phyloP scores from a whole-genome alignment of 208 protist species.

The Leishmania tarentolae region DNA sequence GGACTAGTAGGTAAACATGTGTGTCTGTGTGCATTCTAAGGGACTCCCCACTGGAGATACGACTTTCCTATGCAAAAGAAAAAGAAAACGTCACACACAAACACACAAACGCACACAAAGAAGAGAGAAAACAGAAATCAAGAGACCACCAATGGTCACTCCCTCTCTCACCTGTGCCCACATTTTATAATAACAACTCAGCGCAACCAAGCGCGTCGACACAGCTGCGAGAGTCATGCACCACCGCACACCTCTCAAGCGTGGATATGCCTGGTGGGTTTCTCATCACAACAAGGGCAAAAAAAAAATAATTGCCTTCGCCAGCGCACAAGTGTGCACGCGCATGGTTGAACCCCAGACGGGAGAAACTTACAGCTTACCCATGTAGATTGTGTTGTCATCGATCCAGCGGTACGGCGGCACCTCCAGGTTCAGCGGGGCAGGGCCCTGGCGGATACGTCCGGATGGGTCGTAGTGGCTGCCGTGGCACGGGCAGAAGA shows the following conservation, averaged over 20 bases:
- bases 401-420: slow-evolving; percentile 96
- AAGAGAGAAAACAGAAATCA: neutral
- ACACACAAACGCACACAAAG: neutral
- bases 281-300: neutral
- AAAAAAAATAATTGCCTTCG: neutral
- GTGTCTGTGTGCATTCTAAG: slow-evolving; percentile 4
- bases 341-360: neutral
- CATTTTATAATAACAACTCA: neutral
- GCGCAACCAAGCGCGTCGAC: neutral
- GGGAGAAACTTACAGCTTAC: slow-evolving; percentile 68
- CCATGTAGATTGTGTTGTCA: slow-evolving; percentile 95
- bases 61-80: slow-evolving; percentile 20
- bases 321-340: neutral
- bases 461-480: slow-evolving; percentile 98
- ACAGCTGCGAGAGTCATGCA: neutral
- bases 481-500: slow-evolving; percentile 99
- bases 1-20: neutral
- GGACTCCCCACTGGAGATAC: neutral
- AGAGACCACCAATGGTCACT: neutral
- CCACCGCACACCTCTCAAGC: neutral
- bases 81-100: neutral
- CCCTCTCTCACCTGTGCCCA: neutral
- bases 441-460: slow-evolving; percentile 97
- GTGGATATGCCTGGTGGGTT: neutral
- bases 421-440: slow-evolving; percentile 98